Conservation (phyloP, 1,139 yeast genomes). For the Chernovozyma sophiae-reginae region DNA sequence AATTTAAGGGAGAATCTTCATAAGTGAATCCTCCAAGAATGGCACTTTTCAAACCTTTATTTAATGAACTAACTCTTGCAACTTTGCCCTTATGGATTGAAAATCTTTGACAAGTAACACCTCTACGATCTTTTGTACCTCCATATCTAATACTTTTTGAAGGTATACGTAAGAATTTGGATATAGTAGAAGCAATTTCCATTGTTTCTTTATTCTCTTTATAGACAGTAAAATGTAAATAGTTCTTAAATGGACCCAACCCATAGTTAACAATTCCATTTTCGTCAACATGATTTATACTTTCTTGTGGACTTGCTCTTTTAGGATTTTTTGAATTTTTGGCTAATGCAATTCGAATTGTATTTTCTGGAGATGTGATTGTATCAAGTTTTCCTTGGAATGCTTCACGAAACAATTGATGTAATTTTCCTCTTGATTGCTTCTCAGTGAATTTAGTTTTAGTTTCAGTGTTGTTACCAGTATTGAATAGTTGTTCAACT, state of each 20-base stretch:
- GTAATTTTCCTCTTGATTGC: conserved; percentile 67
- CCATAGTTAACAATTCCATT: conserved; percentile 50
- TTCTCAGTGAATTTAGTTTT: conserved; percentile 60
- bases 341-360: conserved; percentile 52
- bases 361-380: conserved; percentile 64
- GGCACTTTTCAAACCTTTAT: conserved; percentile 69
- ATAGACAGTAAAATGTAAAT: conserved; percentile 74
- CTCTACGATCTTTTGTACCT: conserved; percentile 96
- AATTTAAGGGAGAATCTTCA: conserved; percentile 54
- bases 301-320: conserved; percentile 35
- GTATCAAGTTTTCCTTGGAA: conserved; percentile 78
- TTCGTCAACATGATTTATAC: conserved; percentile 48
- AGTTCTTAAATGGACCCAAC: conserved; percentile 65
- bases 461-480: conserved; percentile 61
- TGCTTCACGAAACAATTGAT: conserved; percentile 68
- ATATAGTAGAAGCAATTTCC: conserved; percentile 80
- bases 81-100: conserved; percentile 69
- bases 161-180: conserved; percentile 71
- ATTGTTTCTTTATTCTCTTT: conserved; percentile 96
- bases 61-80: conserved; percentile 74
- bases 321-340: conserved; percentile 16
- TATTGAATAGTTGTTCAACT: conserved; percentile 51
- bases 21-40: conserved; percentile 76
- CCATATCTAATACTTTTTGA: conserved; percentile 72
- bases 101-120: conserved; percentile 85